Base-by-base conservation (phyloP, 805 yeast genomes). In the Metschnikowia colocasiae region DNA sequence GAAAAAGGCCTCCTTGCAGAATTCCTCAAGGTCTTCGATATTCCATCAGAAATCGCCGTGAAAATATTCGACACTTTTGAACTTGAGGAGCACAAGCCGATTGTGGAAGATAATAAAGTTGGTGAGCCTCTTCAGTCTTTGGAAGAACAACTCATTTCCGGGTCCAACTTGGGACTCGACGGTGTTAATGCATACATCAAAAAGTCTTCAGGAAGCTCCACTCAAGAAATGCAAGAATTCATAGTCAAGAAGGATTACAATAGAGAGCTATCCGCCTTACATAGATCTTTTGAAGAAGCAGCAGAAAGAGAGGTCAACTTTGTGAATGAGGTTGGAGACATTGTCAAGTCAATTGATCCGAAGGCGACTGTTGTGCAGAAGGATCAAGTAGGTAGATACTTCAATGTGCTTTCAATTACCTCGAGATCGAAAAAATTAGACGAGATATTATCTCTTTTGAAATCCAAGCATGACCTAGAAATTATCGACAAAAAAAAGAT, bases 361-460 rank as follows among this genome's bases (percentile, higher is more conserved):
- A 65, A 65, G 43, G 52, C 72, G 3, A 48, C 45, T 0, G 53
- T 75, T 1, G 45, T 57, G 8, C 59, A 60, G 29, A 61, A 63
- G 15, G 63, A 61, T 19, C 66, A 63, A 18, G 61, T 61, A 15
- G 65, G 71, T 0, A 56, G 67, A 19, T 60, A 55, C 44, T 42
- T 48, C n/a, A 68, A 79, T 57, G 79, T 79, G 7, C 64, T 83
- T 2, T 73, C 76, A 50, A 63, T 83, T 10, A 59, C 70, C 5
- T 81, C 79, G 0, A 64, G 69, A 19, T 57, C 63, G 18, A 67
- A 62, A 40, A 59, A 59, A 55, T 56, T 64, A 8, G 63, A 58
- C 10, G 52, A 47, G 9, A 54, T 59, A 1, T 39, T 46, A 46
- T 9, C 23, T 12, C 27, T 23, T 7, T 44, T 50, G 41, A 18